Evolutionary conservation across 2,329 filamentous ascomycete genomes (phyloP).

Genomic region (Phyllosticta paracitricarpa): DNA sequence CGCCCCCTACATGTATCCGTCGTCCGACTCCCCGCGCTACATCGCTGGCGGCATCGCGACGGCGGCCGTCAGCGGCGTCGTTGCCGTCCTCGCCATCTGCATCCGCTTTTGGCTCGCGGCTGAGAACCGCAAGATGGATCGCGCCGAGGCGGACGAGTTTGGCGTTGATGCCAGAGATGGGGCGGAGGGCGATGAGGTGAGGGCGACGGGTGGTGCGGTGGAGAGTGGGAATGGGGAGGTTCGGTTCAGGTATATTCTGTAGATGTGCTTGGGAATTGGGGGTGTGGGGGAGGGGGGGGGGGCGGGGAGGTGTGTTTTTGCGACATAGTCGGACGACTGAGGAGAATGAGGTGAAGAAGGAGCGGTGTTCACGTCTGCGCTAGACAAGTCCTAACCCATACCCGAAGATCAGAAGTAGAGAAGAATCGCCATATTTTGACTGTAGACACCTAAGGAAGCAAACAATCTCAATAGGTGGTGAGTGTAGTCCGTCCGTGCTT

Average conservation of each 20-base stretch:
- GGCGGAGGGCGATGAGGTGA: not conserved
- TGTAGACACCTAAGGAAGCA: too few species aligned
- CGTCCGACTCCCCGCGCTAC: constrained; percentile 26
- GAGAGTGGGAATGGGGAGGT: not conserved
- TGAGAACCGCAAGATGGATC: constrained; percentile 26
- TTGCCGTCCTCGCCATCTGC: constrained; percentile 25
- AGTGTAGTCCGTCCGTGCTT: too few species aligned
- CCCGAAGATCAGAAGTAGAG: too few species aligned
- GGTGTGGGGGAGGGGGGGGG: not conserved
- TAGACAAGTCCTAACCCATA: too few species aligned
- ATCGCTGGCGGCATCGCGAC: constrained; percentile 28
- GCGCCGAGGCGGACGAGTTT: constrained; percentile 13
- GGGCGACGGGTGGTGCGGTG: not conserved
- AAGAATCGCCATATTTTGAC: too few species aligned
- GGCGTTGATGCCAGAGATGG: constrained; percentile 14
- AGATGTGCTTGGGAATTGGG: not conserved
- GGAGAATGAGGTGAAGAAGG: too few species aligned
- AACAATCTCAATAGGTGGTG: too few species aligned
- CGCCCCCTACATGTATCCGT: constrained; percentile 25
- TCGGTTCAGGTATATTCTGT: constrained; percentile 9
- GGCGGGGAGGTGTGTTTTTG: too few species aligned
- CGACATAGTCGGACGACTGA: too few species aligned
- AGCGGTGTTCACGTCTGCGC: too few species aligned
- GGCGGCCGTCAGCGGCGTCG: constrained; percentile 25
- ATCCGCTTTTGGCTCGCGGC: constrained; percentile 23